These are phyloP conservation scores for Suillus subaureus DNA, from an alignment of 768 basidiomycete species.

Conservation along the genomic window DNA sequence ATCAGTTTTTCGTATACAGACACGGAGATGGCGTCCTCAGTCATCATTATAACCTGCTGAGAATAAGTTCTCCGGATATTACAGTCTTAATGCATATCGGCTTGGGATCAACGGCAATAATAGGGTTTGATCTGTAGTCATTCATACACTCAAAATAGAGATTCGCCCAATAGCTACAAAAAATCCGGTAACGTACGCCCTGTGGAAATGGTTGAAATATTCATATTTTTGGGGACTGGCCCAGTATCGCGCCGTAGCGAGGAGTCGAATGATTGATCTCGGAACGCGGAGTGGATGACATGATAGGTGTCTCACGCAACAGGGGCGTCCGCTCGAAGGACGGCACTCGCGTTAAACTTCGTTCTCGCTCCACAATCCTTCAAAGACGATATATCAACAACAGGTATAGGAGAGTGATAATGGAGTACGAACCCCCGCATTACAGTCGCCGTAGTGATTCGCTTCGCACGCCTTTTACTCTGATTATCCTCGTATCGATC, in stretches of 20 bases:
- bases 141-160: neutral
- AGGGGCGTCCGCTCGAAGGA: conserved; percentile 41
- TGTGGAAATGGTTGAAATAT: no score
- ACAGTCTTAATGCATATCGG: neutral
- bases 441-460: conserved; percentile 70
- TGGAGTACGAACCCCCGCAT: conserved; percentile 66
- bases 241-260: conserved; percentile 3
- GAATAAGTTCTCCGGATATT: neutral
- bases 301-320: conserved; percentile 18
- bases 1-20: neutral
- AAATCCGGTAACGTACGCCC: neutral
- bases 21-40: neutral
- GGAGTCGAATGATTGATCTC: neutral
- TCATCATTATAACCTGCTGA: neutral
- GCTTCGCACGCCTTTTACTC: conserved; percentile 70
- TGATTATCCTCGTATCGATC: conserved; percentile 89
- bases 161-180: neutral
- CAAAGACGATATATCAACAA: neutral
- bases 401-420: neutral
- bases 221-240: conserved; percentile 10
- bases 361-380: conserved; percentile 60
- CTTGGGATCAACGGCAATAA: neutral
- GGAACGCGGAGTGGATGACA: neutral
- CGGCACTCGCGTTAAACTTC: conserved; percentile 31
- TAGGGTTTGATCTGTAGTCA: neutral